Base-by-base conservation (phyloP, 2,329 filamentous ascomycete species). In the Diaporthe sp. region DNA sequence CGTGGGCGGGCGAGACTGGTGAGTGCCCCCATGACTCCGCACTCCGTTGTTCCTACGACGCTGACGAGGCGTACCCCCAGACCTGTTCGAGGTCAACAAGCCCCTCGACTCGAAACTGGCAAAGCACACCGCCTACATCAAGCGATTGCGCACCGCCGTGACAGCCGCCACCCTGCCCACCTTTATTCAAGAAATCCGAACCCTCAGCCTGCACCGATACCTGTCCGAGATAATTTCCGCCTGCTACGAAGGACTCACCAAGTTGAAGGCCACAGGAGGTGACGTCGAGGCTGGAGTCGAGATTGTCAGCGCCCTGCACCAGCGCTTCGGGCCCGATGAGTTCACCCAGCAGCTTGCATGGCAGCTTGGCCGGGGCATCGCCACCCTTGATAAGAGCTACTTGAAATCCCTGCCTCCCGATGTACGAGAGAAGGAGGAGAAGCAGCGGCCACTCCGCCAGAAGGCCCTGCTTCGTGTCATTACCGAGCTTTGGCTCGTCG, bases 101-200 rank as follows among this genome's bases (percentile, higher is more conserved):
- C 94, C 94, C 42, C 93, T 98, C 82, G 96, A 98, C 85, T 98
- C 96, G 71, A 97, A 96, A 71, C 89, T 98, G 84, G 98, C 98
- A 87, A 98, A 98, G 88, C 98, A 98, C 81, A 98, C 96, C 5
- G 95, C 96, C 79, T 98, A 98, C 84, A 98, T 98, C 83, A 98
- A 98, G 86, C 95, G 96, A 81, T 89, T 98, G 74, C 94, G 96
- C 80, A 98, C 96, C 75, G 94, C 95, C 76, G 93, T 98, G 78
- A 96, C 94, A 78, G 87, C 94, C 67, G 89, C 95, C 74, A 94
- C 94, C 73, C 92, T 96, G 73, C 88, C 91, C 79, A 97, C 95
- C 76, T 98, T 98, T 85, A 87, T 98, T 65, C 92, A 96, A 83
- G 96, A 98, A 83, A 96, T 98, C 80, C 93, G 94, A 80, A 94